A percentile compares a stretch with the other conserved stretches of the same genome.
These are phyloP conservation scores for Primulina tabacum DNA, from an alignment of 257 asterid genomes.

Conservation along the genomic window DNA sequence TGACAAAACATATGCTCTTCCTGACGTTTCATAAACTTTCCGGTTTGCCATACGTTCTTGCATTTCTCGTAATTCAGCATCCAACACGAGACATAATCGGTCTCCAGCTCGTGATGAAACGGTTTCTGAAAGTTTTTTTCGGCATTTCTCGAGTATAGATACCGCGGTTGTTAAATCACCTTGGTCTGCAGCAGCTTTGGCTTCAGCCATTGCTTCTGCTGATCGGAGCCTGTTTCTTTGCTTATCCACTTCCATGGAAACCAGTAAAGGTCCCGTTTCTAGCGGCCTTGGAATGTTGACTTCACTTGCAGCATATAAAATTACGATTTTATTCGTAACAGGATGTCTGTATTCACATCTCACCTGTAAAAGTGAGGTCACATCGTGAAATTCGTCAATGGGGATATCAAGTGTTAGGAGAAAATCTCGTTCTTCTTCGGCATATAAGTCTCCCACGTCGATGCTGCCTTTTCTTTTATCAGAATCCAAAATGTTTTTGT, in stretches of 20 bases:
- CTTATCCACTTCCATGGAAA: conserved; percentile 78
- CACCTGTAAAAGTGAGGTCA: conserved; percentile 53
- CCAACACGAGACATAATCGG: conserved; percentile 47
- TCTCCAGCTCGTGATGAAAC: conserved; percentile 67
- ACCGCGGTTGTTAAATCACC: conserved; percentile 63
- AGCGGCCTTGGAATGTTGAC: conserved; percentile 57
- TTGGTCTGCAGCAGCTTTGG: conserved; percentile 68
- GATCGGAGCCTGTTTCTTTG: conserved; percentile 65
- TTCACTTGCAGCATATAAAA: conserved; percentile 33
- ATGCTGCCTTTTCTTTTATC: conserved; percentile 49
- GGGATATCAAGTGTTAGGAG: conserved; percentile 62
- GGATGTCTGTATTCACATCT: conserved; percentile 61
- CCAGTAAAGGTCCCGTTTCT: conserved; percentile 28
- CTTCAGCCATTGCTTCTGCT: conserved; percentile 79
- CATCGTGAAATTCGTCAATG: conserved; percentile 32
- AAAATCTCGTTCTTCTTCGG: conserved; percentile 90
- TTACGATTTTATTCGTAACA: conserved; percentile 32
- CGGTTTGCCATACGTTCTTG: conserved; percentile 81
- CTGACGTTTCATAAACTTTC: conserved; percentile 65
- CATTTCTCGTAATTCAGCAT: conserved; percentile 78
- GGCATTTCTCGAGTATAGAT: conserved; percentile 48
- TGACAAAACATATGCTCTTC: conserved; percentile 85
- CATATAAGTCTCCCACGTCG: conserved; percentile 81
- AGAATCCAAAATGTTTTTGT: conserved; percentile 37
- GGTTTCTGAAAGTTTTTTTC: conserved; percentile 45